Evolutionary conservation across 805 yeast species (phyloP).

Genomic region (Isabelozyma rhagii): DNA sequence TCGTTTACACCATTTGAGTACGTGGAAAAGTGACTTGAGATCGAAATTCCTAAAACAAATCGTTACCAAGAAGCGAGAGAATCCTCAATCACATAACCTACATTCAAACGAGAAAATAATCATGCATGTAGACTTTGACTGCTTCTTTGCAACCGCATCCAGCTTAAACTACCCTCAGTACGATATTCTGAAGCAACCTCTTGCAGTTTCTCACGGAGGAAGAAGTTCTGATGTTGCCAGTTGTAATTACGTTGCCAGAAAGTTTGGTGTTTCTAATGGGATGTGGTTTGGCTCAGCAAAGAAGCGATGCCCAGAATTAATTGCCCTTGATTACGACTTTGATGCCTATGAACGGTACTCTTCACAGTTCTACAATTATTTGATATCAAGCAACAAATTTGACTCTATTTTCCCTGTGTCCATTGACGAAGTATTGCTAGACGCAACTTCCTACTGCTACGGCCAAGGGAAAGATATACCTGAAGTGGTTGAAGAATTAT

Average conservation of each 20-base stretch:
- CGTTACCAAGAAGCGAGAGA: constrained; percentile 12
- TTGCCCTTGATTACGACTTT: constrained; percentile 70
- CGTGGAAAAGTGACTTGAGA: constrained; percentile 78
- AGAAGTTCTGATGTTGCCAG: constrained; percentile 79
- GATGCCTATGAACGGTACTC: constrained; percentile 68
- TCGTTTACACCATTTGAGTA: constrained; percentile 81
- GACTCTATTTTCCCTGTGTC: constrained; percentile 72
- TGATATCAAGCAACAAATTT: constrained; percentile 45
- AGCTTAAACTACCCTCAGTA: constrained; percentile 54
- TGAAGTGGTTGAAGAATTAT: constrained; percentile 15
- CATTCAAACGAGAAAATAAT: constrained; percentile 29
- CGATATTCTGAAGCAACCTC: constrained; percentile 48
- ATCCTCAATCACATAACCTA: background rate
- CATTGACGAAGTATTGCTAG: constrained; percentile 87
- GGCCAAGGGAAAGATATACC: constrained; percentile 2
- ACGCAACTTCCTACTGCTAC: constrained; percentile 40
- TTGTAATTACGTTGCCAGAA: constrained; percentile 84
- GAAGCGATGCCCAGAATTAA: constrained; percentile 61
- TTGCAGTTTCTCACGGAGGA: constrained; percentile 63
- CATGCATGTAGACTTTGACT: constrained; percentile 88
- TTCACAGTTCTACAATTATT: constrained; percentile 55
- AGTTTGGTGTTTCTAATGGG: constrained; percentile 78
- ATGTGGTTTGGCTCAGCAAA: constrained; percentile 81
- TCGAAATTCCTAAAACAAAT: constrained; percentile 55
- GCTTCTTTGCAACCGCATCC: constrained; percentile 89